phyloP scores from a whole-genome alignment of 2,329 filamentous ascomycete species.

The Sporothrix brasiliensis region DNA sequence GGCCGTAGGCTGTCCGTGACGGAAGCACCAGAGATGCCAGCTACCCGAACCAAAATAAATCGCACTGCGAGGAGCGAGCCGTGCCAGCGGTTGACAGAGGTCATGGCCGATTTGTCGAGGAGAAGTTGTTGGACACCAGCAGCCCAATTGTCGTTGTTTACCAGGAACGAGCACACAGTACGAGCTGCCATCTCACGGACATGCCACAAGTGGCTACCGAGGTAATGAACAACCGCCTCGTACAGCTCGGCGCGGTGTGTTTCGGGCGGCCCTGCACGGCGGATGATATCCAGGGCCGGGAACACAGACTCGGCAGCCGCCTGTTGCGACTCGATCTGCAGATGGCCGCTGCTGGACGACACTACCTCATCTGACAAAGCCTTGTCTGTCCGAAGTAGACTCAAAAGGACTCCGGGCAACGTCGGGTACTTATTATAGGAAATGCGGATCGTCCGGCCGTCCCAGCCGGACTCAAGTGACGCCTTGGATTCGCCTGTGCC shows the following conservation, averaged over 20 bases:
- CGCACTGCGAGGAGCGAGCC: slow-evolving; percentile 60
- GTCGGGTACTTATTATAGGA: slow-evolving; percentile 70
- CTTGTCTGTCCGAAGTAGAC: slow-evolving; percentile 56
- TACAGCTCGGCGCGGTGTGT: slow-evolving; percentile 59
- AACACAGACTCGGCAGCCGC: slow-evolving; percentile 71
- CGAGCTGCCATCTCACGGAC: slow-evolving; percentile 78
- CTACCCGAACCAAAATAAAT: slow-evolving; percentile 55
- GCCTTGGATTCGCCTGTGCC: slow-evolving; percentile 73
- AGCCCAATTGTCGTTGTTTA: slow-evolving; percentile 54
- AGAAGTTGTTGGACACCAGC: slow-evolving; percentile 47
- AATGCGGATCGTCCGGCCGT: slow-evolving; percentile 65
- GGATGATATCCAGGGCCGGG: slow-evolving; percentile 78
- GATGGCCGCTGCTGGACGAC: slow-evolving; percentile 37
- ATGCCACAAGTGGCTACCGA: slow-evolving; percentile 75
- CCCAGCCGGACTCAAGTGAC: slow-evolving; percentile 64
- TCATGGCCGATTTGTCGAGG: slow-evolving; percentile 37
- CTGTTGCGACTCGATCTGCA: slow-evolving; percentile 38
- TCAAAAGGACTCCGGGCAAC: slow-evolving; percentile 64
- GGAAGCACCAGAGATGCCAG: slow-evolving; percentile 50
- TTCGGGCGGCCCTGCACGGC: slow-evolving; percentile 68
- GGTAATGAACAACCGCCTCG: slow-evolving; percentile 61
- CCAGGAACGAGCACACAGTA: slow-evolving; percentile 66
- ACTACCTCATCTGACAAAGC: slow-evolving; percentile 42
- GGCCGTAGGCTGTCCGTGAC: slow-evolving; percentile 39
- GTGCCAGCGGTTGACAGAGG: slow-evolving; percentile 58